phyloP scores from a whole-genome alignment of 2,329 filamentous ascomycete species.

The Fusarium dlaminii region DNA sequence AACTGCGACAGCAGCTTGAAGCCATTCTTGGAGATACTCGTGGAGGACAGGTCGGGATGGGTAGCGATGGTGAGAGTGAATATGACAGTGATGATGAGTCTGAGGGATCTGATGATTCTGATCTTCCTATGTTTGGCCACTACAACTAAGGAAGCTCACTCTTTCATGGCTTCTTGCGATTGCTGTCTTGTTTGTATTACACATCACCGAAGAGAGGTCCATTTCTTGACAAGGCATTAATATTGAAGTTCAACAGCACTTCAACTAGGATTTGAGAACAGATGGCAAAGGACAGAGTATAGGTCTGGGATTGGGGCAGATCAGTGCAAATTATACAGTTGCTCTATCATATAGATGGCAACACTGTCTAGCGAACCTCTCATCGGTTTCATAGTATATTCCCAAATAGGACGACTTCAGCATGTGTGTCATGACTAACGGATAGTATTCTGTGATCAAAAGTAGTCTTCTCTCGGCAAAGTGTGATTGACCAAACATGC shows the following conservation, averaged over 20 bases:
- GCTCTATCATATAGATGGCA: background rate
- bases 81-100: background rate
- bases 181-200: background rate
- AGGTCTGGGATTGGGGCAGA: background rate
- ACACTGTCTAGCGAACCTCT: background rate
- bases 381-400: background rate
- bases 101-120: background rate
- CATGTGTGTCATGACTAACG: background rate
- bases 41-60: slow-evolving; percentile 1
- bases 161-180: background rate
- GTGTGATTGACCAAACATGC: background rate
- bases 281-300: background rate
- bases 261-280: background rate
- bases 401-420: background rate
- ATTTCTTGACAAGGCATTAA: background rate
- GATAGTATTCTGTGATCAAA: background rate
- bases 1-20: slow-evolving; percentile 9
- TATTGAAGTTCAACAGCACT: background rate
- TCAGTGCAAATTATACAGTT: background rate
- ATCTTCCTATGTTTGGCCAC: background rate
- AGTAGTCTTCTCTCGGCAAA: background rate
- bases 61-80: background rate
- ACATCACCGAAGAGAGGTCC: background rate
- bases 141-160: background rate
- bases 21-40: slow-evolving; percentile 18